Percentiles rank a stretch among this genome's conserved stretches.
These are phyloP conservation scores for Crithidia sp. DNA, from an alignment of 208 protist species.

Conservation along the genomic window DNA sequence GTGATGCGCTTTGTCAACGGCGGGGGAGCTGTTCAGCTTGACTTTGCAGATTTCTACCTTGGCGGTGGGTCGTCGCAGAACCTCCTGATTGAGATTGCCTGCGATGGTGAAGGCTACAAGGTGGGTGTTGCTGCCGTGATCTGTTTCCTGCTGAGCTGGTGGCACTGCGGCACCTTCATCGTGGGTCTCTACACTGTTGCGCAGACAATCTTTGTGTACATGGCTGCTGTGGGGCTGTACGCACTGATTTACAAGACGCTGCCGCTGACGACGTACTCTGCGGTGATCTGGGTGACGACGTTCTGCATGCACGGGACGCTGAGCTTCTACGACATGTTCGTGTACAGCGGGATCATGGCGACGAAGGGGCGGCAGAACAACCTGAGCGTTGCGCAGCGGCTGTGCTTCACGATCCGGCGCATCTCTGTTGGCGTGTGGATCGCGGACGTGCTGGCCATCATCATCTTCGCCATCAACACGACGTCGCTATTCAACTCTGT, in stretches of 20 bases:
- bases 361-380: constrained; percentile 66
- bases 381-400: constrained; percentile 63
- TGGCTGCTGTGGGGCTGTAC: constrained; percentile 48
- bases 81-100: constrained; percentile 23
- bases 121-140: constrained; percentile 46
- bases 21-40: background rate
- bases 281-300: constrained; percentile 55
- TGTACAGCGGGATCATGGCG: constrained; percentile 60
- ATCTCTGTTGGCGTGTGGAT: constrained; percentile 46
- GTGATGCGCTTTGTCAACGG: constrained; percentile 20
- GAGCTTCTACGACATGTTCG: constrained; percentile 72
- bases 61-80: constrained; percentile 48
- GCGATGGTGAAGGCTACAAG: constrained; percentile 43
- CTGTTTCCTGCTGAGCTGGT: constrained; percentile 38
- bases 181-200: constrained; percentile 46
- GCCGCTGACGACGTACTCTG: constrained; percentile 49
- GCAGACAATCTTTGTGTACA: constrained; percentile 43
- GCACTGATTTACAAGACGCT: constrained; percentile 40
- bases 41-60: constrained; percentile 29
- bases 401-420: constrained; percentile 59
- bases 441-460: constrained; percentile 51
- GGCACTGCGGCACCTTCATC: constrained; percentile 43
- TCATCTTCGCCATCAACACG: constrained; percentile 64
- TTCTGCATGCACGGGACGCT: constrained; percentile 67
- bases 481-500: constrained; percentile 55